These are phyloP conservation scores for Bombardia bombarda DNA, from an alignment of 495 filamentous ascomycete species.

Conservation along the genomic window DNA sequence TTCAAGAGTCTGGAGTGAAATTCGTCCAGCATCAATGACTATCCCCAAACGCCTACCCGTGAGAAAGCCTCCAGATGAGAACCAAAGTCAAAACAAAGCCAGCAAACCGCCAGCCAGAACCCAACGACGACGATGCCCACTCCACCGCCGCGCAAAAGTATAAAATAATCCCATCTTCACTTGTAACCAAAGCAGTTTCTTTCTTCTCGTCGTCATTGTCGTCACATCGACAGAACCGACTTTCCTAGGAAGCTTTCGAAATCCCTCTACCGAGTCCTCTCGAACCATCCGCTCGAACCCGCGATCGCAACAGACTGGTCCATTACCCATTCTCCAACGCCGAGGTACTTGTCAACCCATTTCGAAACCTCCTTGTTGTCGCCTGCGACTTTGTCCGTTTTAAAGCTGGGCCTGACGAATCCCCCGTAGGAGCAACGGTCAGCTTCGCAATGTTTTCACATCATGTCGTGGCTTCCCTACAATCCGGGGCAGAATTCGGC, in stretches of 20 bases:
- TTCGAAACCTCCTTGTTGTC: constrained; percentile 79
- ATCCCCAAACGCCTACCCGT: background rate
- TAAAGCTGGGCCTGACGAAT: constrained; percentile 67
- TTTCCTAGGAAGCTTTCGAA: no score
- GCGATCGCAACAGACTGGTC: constrained; percentile 90
- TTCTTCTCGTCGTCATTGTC: no score
- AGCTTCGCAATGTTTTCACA: no score
- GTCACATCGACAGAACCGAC: no score
- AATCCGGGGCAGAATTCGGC: background rate
- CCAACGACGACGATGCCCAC: no score
- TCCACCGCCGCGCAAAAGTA: no score
- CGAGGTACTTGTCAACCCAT: constrained; percentile 92
- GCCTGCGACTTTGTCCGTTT: constrained; percentile 68
- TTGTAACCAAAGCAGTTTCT: no score
- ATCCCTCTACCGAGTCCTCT: constrained; percentile 62
- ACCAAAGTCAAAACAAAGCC: no score
- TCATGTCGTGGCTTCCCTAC: background rate
- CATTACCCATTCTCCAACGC: constrained; percentile 96
- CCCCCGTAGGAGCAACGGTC: constrained; percentile 22
- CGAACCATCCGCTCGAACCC: constrained; percentile 80
- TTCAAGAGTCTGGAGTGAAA: background rate
- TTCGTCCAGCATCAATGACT: no score
- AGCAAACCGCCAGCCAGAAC: no score
- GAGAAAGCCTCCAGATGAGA: no score
- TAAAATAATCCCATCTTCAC: no score